These are phyloP conservation scores for Aspergillus tamarii DNA, from an alignment of 2,329 filamentous ascomycete genomes.

Conservation along the genomic window DNA sequence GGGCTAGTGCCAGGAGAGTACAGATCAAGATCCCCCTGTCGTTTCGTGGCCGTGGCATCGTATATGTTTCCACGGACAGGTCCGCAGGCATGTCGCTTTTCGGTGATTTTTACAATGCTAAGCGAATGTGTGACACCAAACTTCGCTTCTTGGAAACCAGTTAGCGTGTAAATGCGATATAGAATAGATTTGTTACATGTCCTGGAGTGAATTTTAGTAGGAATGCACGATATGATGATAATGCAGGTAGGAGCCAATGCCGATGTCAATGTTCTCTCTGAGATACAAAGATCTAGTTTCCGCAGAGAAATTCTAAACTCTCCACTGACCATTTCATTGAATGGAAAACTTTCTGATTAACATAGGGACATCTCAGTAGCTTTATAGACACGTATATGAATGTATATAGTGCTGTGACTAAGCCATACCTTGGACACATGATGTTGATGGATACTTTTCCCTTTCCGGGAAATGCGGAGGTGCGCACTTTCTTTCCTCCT, in stretches of 20 bases:
- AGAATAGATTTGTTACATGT: not conserved
- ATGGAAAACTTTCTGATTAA: not conserved
- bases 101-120: slow-evolving; percentile 41
- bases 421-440: not conserved
- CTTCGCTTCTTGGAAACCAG: slow-evolving; percentile 35
- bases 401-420: not conserved
- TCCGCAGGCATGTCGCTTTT: slow-evolving; percentile 35
- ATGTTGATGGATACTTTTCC: slow-evolving; percentile 36
- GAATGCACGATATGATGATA: too few species aligned
- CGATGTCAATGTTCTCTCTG: not conserved
- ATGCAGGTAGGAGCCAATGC: not conserved
- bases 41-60: slow-evolving; percentile 33
- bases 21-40: slow-evolving; percentile 32
- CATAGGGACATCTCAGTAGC: not conserved
- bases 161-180: slow-evolving; percentile 21
- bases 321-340: not conserved
- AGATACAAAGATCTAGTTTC: not conserved
- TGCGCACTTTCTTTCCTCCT: slow-evolving; percentile 21
- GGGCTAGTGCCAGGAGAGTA: slow-evolving; percentile 16
- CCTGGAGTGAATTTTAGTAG: not conserved
- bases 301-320: not conserved
- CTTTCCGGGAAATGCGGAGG: slow-evolving; percentile 29
- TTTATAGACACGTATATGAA: not conserved
- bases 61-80: slow-evolving; percentile 38
- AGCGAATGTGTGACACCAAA: slow-evolving; percentile 40